Evolutionary conservation across 257 asterid species (phyloP).

Genomic region (Nyctanthes arbortristis): DNA sequence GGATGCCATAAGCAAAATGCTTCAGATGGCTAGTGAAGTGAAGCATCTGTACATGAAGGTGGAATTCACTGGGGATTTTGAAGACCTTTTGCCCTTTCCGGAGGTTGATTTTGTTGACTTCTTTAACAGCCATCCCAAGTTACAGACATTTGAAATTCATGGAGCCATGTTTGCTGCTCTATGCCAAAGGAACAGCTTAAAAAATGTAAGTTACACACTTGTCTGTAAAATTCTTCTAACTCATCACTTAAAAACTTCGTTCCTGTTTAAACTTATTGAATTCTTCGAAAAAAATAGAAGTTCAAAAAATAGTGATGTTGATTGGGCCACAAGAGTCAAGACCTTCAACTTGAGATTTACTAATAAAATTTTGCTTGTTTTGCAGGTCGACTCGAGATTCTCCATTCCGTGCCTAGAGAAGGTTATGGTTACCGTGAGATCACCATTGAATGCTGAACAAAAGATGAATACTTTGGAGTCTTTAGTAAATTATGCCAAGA

Average conservation of each 20-base stretch:
- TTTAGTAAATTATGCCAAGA: conserved; percentile 57
- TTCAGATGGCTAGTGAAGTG: conserved; percentile 83
- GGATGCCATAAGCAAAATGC: conserved; percentile 76
- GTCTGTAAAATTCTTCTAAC: background rate
- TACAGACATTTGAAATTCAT: conserved; percentile 75
- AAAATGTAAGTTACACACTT: conserved; percentile 88
- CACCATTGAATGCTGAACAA: conserved; percentile 94
- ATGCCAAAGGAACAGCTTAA: conserved; percentile 93
- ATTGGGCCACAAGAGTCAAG: too few relatives aligned
- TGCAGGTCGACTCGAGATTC: conserved; percentile 77
- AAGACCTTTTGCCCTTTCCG: conserved; percentile 75
- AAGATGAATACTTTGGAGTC: conserved; percentile 88
- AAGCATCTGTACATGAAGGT: conserved; percentile 94
- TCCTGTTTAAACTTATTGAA: background rate
- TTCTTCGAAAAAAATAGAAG: background rate
- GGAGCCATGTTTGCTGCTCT: conserved; percentile 99
- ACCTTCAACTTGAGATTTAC: background rate
- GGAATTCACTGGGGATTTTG: conserved; percentile 82
- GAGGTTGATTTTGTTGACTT: conserved; percentile 88
- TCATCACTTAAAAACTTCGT: background rate
- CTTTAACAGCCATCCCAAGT: conserved; percentile 89
- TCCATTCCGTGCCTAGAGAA: conserved; percentile 72
- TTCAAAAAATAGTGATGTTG: background rate
- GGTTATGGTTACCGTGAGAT: conserved; percentile 78
- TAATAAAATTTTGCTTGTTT: background rate